A percentile compares a stretch with the other conserved stretches of the same genome.
These are phyloP conservation scores for Trichoderma koningiopsis DNA, from an alignment of 2,329 filamentous ascomycete species.

Conservation along the genomic window DNA sequence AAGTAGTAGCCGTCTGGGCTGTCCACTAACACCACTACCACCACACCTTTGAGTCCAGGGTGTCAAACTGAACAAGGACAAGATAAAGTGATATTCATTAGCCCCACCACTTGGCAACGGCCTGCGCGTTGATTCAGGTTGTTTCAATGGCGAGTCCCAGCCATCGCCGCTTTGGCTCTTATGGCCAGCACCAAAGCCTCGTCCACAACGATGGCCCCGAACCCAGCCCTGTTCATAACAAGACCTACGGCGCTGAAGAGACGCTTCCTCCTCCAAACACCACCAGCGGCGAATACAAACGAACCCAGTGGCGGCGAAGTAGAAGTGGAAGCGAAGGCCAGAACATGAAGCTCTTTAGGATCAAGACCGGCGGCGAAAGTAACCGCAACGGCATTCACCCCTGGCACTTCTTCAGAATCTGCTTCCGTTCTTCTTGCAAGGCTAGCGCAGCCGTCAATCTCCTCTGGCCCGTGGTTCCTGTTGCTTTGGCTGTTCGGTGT, in stretches of 20 bases:
- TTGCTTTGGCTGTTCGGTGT: conserved; percentile 40
- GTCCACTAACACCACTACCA: background rate
- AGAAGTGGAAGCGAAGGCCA: background rate
- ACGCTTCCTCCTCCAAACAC: conserved; percentile 1
- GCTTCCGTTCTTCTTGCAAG: conserved; percentile 47
- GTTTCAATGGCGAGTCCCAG: conserved; percentile 13
- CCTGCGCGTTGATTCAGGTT: background rate
- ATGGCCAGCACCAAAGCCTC: conserved; percentile 5
- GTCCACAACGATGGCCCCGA: conserved; percentile 3
- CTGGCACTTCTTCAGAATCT: conserved; percentile 45
- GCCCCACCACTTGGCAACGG: conserved; percentile 16
- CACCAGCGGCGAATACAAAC: conserved; percentile 4
- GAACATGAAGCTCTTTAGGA: conserved; percentile 2
- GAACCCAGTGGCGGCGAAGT: conserved; percentile 1
- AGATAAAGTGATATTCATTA: background rate
- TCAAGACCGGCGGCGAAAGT: conserved; percentile 45
- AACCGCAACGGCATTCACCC: conserved; percentile 48
- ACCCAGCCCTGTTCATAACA: background rate
- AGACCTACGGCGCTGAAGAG: conserved; percentile 4
- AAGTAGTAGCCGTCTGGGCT: conserved; percentile 1
- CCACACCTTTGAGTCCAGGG: background rate
- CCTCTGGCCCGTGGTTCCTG: conserved; percentile 52
- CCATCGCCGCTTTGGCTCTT: conserved; percentile 15
- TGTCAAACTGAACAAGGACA: background rate
- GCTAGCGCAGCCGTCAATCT: conserved; percentile 51